Percentiles rank a stretch among this genome's conserved stretches.
phyloP scores from a whole-genome alignment of 2,329 filamentous ascomycete species.

The Epicoccum nigrum region DNA sequence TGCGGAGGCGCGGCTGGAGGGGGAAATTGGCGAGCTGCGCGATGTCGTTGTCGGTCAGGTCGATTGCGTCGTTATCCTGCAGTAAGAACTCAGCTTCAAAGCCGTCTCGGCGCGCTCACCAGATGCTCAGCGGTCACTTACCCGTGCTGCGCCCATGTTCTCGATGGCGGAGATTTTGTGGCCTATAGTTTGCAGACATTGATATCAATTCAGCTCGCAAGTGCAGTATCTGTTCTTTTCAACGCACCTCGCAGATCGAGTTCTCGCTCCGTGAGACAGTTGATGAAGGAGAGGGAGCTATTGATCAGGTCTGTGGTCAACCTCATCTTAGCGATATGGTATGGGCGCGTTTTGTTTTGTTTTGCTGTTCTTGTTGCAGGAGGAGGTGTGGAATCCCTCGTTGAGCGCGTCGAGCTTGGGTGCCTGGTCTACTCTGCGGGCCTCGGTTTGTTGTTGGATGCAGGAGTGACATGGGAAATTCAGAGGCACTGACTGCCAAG shows the following conservation, averaged over 20 bases:
- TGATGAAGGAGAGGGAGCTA: conserved; percentile 95
- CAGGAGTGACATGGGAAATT: conserved; percentile 10
- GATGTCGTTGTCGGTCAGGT: conserved; percentile 98
- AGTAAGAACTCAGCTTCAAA: too few species aligned
- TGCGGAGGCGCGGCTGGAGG: conserved; percentile 83
- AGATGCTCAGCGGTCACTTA: conserved; percentile 55
- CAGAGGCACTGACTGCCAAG: conserved; percentile 11
- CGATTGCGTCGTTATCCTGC: conserved; percentile 93
- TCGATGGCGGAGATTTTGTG: conserved; percentile 98
- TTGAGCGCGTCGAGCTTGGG: neutral
- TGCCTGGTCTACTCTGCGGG: neutral
- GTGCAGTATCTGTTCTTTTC: conserved; percentile 98
- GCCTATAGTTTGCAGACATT: conserved; percentile 70
- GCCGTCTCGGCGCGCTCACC: too few species aligned
- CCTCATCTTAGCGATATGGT: conserved; percentile 71
- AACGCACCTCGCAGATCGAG: conserved; percentile 98
- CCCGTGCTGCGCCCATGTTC: conserved; percentile 93
- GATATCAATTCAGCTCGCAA: conserved; percentile 86
- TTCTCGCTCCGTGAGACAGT: conserved; percentile 98
- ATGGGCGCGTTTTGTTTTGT: neutral
- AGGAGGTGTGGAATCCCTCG: neutral
- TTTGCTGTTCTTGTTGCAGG: neutral
- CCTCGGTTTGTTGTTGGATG: neutral
- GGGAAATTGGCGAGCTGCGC: conserved; percentile 89
- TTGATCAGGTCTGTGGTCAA: conserved; percentile 94